A percentile compares a stretch with the other conserved stretches of the same genome.
phyloP scores from a whole-genome alignment of 352 stramenopile species.

The Ochromonadaceae sp. region DNA sequence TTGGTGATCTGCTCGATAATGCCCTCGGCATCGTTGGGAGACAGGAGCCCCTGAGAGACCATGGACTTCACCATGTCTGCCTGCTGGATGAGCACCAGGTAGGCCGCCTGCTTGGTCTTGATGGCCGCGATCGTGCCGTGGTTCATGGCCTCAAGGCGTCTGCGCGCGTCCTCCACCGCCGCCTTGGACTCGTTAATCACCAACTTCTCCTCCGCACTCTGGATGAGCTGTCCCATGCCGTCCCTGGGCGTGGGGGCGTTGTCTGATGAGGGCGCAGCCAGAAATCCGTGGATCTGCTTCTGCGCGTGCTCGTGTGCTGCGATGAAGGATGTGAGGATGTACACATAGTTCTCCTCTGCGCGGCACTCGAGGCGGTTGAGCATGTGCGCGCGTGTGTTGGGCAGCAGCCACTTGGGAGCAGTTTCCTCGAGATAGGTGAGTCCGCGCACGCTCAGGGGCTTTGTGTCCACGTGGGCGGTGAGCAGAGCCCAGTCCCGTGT shows the following conservation, averaged over 20 bases:
- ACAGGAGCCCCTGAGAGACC: background rate
- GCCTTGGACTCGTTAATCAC: constrained; percentile 2
- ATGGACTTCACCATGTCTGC: background rate
- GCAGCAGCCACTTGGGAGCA: too few species aligned
- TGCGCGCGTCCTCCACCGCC: background rate
- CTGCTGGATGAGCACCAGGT: background rate
- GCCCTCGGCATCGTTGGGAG: constrained; percentile 4
- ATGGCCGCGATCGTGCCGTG: background rate
- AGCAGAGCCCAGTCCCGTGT: background rate
- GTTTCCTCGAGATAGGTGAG: too few species aligned
- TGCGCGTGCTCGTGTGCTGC: constrained; percentile 15
- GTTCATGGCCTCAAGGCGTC: background rate
- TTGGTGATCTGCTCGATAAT: constrained; percentile 6
- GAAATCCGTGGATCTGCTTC: constrained; percentile 9
- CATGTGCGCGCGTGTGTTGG: too few species aligned
- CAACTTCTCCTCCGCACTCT: background rate
- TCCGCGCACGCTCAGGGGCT: too few species aligned
- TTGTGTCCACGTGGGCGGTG: too few species aligned
- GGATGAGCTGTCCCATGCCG: background rate
- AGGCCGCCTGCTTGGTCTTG: background rate
- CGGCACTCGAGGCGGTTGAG: background rate
- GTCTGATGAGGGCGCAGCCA: background rate
- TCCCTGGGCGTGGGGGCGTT: background rate
- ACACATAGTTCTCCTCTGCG: background rate
- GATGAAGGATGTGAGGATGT: constrained; percentile 4